Base-by-base conservation (phyloP, 768 basidiomycete genomes). In the Lentinula aciculospora region DNA sequence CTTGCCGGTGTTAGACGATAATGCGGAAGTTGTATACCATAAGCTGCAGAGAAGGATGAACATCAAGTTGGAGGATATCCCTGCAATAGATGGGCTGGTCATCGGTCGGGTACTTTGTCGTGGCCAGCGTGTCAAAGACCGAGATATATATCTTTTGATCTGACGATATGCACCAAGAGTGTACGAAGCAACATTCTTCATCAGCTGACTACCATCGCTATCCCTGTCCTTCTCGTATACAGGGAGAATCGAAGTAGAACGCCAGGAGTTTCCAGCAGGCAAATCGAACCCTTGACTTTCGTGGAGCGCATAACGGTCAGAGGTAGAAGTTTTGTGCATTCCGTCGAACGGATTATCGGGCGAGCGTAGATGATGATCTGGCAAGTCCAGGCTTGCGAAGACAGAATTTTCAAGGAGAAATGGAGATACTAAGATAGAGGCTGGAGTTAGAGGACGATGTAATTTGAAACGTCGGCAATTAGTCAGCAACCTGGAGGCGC, bases 1-100 rank as follows among this genome's bases (percentile, higher is more conserved):
- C 69, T 99, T 99, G 58, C 95, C 97, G 1, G 96, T 98, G 68
- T 98, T 98, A 40, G 93, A 96, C 2, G 94, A 94, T 51, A 98
- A 72, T 1, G 96, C 96, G 5, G 94, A 97, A 3, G 88, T 85
- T 15, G 85, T 81, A 73, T 99, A 99, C 97, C 97, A 99, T 21
- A 98, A 77, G 17, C 76, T 72, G 68, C 97, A 99, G 32, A 96
- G 78, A 56, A 89, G 70, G 47, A 94, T 73, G 73, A 99, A 98
- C 57, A 60, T 63, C 51, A 65, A 25, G 62, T 70, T 74, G 34
- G 78, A 76, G 32, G 72, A 67, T 15, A 71, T 56, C 15, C 69
- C 60, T 34, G 63, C 50, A 25, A 70, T 57, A 40, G 53, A 34
- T 17, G 17, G 39, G 54, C 3, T 54, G 44, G 63, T 56, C 44